phyloP scores from a whole-genome alignment of 176 grass and related monocot genomes.

The Oryza glaberrima region DNA sequence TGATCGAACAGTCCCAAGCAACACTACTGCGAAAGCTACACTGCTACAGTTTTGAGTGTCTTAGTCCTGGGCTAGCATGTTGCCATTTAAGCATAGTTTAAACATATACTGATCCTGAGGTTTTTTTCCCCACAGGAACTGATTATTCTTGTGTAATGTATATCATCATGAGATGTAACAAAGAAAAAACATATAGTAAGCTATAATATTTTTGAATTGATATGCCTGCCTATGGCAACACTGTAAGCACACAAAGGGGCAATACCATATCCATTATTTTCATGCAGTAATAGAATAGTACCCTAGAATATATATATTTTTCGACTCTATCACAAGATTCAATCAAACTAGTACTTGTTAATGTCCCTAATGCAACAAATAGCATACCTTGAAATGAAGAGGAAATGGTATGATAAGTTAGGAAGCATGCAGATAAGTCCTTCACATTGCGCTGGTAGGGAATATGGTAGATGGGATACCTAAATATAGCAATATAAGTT shows the following conservation, averaged over 20 bases:
- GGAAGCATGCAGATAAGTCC: constrained; percentile 74
- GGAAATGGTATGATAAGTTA: constrained; percentile 87
- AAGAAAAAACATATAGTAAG: constrained; percentile 24
- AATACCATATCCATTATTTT: constrained; percentile 5
- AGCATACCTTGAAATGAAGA: constrained; percentile 79
- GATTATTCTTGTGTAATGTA: constrained; percentile 27
- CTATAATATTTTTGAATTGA: neutral
- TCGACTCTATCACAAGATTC: neutral
- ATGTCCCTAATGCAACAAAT: constrained; percentile 13
- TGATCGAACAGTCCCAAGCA: constrained; percentile 25
- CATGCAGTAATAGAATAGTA: constrained; percentile 2
- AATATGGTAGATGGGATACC: constrained; percentile 98
- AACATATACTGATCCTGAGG: neutral
- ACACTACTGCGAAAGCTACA: constrained; percentile 31
- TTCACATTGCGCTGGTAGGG: constrained; percentile 69
- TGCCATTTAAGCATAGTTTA: constrained; percentile 20
- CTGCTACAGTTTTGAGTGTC: neutral
- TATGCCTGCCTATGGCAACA: constrained; percentile 16
- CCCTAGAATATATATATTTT: neutral
- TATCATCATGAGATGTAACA: constrained; percentile 21
- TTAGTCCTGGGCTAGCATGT: constrained; percentile 20
- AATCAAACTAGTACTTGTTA: constrained; percentile 21
- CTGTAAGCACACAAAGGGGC: neutral
- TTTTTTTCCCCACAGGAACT: neutral
- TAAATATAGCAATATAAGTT: constrained; percentile 51